Conservation (phyloP, 805 yeast genomes). For the Suhomyces pyralidae region DNA sequence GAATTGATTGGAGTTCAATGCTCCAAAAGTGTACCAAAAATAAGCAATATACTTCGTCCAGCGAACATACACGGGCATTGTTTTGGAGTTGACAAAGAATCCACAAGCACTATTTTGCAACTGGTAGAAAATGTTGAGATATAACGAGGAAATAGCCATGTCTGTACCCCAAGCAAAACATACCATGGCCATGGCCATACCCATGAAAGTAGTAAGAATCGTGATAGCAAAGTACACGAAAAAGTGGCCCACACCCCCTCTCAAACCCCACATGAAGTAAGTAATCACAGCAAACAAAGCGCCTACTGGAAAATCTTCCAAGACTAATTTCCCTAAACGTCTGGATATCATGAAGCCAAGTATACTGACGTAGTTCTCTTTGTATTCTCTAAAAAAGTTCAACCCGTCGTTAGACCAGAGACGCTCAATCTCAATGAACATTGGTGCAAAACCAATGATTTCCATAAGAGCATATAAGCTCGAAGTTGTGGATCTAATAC, state of each 20-base stretch:
- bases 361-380: conserved; percentile 22
- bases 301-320: conserved; percentile 24
- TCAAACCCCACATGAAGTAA: conserved; percentile 27
- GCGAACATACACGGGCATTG: conserved; percentile 80
- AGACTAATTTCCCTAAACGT: conserved; percentile 19
- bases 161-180: conserved; percentile 58
- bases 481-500: conserved; percentile 22
- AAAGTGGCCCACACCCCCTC: conserved; percentile 35
- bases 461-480: conserved; percentile 21
- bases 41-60: conserved; percentile 80
- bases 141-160: conserved; percentile 57
- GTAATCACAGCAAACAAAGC: conserved; percentile 19
- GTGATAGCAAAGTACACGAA: conserved; percentile 60
- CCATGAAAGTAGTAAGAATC: conserved; percentile 53
- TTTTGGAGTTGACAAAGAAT: conserved; percentile 66
- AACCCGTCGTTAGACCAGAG: conserved; percentile 23
- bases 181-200: conserved; percentile 53
- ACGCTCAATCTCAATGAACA: conserved; percentile 22
- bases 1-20: conserved; percentile 61
- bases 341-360: conserved; percentile 22
- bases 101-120: conserved; percentile 79
- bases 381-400: conserved; percentile 22
- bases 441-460: conserved; percentile 23
- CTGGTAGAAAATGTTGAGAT: conserved; percentile 64
- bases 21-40: conserved; percentile 78